Evolutionary conservation across 257 asterid genomes (phyloP), one percentile per base, ranked within the genome.

Genomic region (Petunia axillaris): DNA sequence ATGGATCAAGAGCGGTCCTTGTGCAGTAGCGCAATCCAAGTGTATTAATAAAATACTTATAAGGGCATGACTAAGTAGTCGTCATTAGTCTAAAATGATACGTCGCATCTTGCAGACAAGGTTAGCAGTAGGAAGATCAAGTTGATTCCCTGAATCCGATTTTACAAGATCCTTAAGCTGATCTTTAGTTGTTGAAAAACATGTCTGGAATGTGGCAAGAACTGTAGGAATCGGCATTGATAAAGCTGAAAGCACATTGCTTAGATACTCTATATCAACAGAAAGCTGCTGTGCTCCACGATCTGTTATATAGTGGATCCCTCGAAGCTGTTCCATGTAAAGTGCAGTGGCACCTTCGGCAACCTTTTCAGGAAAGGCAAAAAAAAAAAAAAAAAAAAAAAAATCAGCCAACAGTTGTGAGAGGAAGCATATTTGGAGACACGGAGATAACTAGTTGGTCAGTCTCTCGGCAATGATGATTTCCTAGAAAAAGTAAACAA

Each of bases 261-360:
- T 94, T 86, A 94, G 87, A 84, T 96, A 93, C 80, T 96, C 99
- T 8, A 93, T 93, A 83, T 94, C 99, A 39, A 91, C 99, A 8
- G 97, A 88, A 65, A 96, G 90, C 84, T 96, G 99, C 79, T 89
- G 98, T 2, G 99, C 98, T 84, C 98, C 99, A 8, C 95, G 97
- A 75, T 96, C 97, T 7, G 97, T 89, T 83, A 96, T 86, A 80
- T 88, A 89, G 75, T 96, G 99, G 75, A 96, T 93, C 78, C 98
- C 99, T 1, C 96, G 93, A 79, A 96, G 79, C 84, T 96, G 99
- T 82, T 96, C 97, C 60, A 90, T 84, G 80, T 93, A 96, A 52
- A 96, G 98, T 36, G 91, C 91, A 1, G 91, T 86, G 39, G 99
- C 98, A 81, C 99, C 98, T 87, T 96, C 99, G 37, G 97, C 98